Evolutionary conservation across 768 basidiomycete species (phyloP).

Genomic region (Leccinum barrowsii): DNA sequence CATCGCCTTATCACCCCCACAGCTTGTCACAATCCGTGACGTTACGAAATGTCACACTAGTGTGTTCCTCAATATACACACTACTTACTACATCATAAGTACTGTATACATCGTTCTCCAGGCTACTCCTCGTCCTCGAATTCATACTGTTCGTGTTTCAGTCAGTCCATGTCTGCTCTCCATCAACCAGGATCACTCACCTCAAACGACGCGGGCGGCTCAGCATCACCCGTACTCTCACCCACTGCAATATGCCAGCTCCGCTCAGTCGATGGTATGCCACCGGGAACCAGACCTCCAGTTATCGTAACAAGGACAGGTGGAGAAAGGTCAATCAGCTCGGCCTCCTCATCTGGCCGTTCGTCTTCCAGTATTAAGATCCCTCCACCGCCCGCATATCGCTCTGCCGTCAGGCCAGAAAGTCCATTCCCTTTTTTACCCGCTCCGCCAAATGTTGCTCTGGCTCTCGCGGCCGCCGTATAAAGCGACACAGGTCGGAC

Average conservation of each 20-base stretch:
- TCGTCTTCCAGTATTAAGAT: constrained; percentile 82
- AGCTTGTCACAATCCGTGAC: constrained; percentile 2
- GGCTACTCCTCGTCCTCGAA: constrained; percentile 59
- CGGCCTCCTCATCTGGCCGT: constrained; percentile 63
- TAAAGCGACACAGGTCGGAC: constrained; percentile 71
- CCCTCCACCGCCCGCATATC: constrained; percentile 78
- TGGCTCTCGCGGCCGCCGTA: constrained; percentile 34
- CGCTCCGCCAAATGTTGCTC: constrained; percentile 22
- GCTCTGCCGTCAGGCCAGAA: constrained; percentile 45
- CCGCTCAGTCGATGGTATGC: constrained; percentile 18
- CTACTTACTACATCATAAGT: not conserved
- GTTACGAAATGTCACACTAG: not conserved
- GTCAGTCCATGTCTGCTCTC: constrained; percentile 18
- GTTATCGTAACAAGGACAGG: constrained; percentile 28
- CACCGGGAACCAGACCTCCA: constrained; percentile 30
- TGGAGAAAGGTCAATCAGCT: constrained; percentile 66
- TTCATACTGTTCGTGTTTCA: constrained; percentile 52
- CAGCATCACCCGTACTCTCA: constrained; percentile 67
- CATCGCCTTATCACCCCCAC: constrained; percentile 24
- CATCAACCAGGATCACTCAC: constrained; percentile 40
- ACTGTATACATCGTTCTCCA: not conserved
- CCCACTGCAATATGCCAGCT: constrained; percentile 64
- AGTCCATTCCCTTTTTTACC: constrained; percentile 31
- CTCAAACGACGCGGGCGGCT: constrained; percentile 80
- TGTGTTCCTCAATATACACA: not conserved